Percentiles rank a stretch among this genome's conserved stretches.
Evolutionary conservation across 1,284 basidiomycete species (phyloP).

Genomic region (Inonotus hispidus): DNA sequence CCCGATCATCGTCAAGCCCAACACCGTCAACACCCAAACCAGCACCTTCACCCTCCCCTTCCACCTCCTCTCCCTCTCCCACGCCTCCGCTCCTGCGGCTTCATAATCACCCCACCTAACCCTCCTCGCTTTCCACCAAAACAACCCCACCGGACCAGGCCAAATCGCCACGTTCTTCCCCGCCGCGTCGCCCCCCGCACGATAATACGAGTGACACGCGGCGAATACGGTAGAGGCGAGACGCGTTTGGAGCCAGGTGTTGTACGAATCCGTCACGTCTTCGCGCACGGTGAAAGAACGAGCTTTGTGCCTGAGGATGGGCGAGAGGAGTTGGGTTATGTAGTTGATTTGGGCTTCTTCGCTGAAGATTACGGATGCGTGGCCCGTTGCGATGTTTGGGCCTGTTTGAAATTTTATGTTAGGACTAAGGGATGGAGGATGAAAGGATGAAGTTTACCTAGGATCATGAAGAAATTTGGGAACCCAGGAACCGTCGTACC

Average conservation of each 20-base stretch:
- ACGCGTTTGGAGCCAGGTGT: constrained; percentile 23
- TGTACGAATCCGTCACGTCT: constrained; percentile 27
- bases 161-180: constrained; percentile 28
- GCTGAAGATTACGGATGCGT: constrained; percentile 30
- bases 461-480: constrained; percentile 25
- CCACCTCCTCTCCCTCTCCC: constrained; percentile 19
- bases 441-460: constrained; percentile 17
- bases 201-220: constrained; percentile 28
- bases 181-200: constrained; percentile 9
- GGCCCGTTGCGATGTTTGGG: constrained; percentile 29
- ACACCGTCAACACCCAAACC: not conserved
- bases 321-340: constrained; percentile 27
- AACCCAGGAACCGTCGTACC: constrained; percentile 25
- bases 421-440: not conserved
- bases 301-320: constrained; percentile 25
- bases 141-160: constrained; percentile 27
- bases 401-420: constrained; percentile 10
- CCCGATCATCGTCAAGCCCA: not conserved
- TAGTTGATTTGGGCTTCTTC: constrained; percentile 29
- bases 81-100: constrained; percentile 26
- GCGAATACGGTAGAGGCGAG: constrained; percentile 23
- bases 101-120: constrained; percentile 27
- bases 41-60: not conserved
- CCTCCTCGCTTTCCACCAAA: constrained; percentile 29
- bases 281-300: constrained; percentile 25